These are phyloP conservation scores for Myochromella boudieri DNA, from an alignment of 768 basidiomycete genomes.

Conservation along the genomic window DNA sequence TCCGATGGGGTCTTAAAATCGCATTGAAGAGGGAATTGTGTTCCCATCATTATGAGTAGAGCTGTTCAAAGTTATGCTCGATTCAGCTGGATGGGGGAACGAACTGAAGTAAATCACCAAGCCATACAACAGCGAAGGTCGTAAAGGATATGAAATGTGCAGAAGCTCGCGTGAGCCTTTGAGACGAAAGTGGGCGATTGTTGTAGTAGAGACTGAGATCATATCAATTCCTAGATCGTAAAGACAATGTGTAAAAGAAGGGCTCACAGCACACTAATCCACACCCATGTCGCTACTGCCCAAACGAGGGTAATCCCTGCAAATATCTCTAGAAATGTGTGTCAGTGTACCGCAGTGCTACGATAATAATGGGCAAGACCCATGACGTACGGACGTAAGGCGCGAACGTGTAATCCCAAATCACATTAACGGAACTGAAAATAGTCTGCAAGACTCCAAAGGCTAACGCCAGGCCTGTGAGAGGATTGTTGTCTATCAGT, in stretches of 20 bases:
- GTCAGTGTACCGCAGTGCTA: background rate
- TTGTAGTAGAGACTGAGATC: conserved; percentile 8
- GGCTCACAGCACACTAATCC: conserved; percentile 3
- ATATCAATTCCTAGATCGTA: no score
- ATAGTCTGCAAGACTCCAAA: background rate
- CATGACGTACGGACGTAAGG: background rate
- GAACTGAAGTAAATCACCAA: background rate
- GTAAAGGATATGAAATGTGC: conserved; percentile 12
- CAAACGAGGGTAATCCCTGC: background rate
- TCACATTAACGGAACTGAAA: background rate
- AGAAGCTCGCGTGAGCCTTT: conserved; percentile 12
- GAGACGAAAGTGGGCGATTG: conserved; percentile 14
- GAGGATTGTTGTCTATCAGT: background rate
- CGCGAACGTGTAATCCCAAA: background rate
- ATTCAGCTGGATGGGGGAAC: background rate
- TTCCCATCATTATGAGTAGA: conserved; percentile 4
- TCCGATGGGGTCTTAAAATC: conserved; percentile 7
- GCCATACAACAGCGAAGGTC: conserved; percentile 6
- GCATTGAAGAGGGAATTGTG: conserved; percentile 12
- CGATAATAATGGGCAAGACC: background rate
- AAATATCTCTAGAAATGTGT: background rate
- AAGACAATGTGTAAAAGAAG: background rate
- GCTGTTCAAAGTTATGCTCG: background rate
- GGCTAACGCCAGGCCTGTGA: background rate
- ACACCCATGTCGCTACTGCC: conserved; percentile 2